Base-by-base conservation (phyloP, 306 rosid genomes). In the Begonia fuchsioides region DNA sequence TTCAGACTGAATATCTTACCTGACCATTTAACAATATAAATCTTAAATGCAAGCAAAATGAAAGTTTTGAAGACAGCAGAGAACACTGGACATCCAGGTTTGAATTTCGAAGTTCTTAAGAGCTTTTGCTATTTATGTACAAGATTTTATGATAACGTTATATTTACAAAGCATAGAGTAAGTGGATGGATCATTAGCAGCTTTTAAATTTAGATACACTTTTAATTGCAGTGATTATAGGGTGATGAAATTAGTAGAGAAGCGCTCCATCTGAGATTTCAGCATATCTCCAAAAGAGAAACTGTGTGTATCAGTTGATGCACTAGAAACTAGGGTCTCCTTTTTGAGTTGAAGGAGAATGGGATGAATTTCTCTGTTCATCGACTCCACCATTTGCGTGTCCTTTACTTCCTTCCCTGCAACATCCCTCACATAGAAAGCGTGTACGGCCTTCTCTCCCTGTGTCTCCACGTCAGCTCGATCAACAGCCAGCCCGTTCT, bases 391-490 rank as follows among this genome's bases (percentile, higher is more conserved):
- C 40, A 79, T 63, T 1, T 64, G 78, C 62, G 72, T 57, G 59
- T 79, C 82, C 35, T 26, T 26, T 32, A 76, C 71, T 35, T 76
- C 68, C 5, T 79, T 83, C 39, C 94, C 88, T 17, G 78, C 70
- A n/a, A 74, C 54, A 55, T 67, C 78, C 49, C 60, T 74, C 40
- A 83, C 90, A 12, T 80, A 80, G 61, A 83, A 74, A 11, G 80
- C 76, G 44, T 80, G 72, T 13, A 74, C 52, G 0, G 76, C 52
- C 64, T 83, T 80, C 57, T 65, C 74, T 59, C 90, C 86, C 32
- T 74, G 74, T 8, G 90, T 79, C 51, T 70, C 83, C 5, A 83
- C 70, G 20, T 76, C 86, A n/a, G 80, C 94, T 62, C 80, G 49
- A 41, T 71, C 85, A 13, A 79, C 78, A 0, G 51, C 63, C 6